These are phyloP conservation scores for Pisolithus thermaeus DNA, from an alignment of 1,284 basidiomycete species.

Conservation along the genomic window DNA sequence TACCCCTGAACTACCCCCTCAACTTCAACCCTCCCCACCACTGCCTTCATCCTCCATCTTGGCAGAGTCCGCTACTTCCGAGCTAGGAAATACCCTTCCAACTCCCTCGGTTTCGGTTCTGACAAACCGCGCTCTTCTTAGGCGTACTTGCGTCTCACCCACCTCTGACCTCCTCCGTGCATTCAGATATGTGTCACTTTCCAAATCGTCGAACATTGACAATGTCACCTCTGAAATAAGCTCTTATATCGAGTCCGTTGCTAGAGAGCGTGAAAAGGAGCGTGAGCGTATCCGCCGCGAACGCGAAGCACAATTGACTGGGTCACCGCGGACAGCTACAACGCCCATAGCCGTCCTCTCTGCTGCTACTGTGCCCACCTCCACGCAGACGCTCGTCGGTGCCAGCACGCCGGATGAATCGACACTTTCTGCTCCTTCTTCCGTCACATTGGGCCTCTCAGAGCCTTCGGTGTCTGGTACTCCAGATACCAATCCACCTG, in stretches of 20 bases:
- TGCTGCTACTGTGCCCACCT: conserved; percentile 10
- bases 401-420: conserved; percentile 18
- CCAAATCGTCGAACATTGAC: conserved; percentile 23
- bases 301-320: conserved; percentile 44
- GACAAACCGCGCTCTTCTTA: conserved; percentile 14
- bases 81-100: conserved; percentile 2
- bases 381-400: conserved; percentile 4
- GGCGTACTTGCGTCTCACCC: conserved; percentile 17
- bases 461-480: conserved; percentile 9
- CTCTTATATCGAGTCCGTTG: conserved; percentile 64
- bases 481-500: conserved; percentile 22
- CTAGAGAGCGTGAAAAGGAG: conserved; percentile 65
- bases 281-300: conserved; percentile 64
- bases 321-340: conserved; percentile 29
- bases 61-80: conserved; percentile 11
- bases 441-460: conserved; percentile 5
- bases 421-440: conserved; percentile 16
- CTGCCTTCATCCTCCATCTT: conserved; percentile 16
- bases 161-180: conserved; percentile 21
- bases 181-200: conserved; percentile 20
- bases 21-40: conserved; percentile 58
- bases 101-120: conserved; percentile 12
- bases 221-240: conserved; percentile 53
- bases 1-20: conserved; percentile 59
- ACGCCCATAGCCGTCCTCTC: conserved; percentile 22